These are phyloP conservation scores for Bassia scoparia DNA, from an alignment of 148 eudicot genomes.

Conservation along the genomic window DNA sequence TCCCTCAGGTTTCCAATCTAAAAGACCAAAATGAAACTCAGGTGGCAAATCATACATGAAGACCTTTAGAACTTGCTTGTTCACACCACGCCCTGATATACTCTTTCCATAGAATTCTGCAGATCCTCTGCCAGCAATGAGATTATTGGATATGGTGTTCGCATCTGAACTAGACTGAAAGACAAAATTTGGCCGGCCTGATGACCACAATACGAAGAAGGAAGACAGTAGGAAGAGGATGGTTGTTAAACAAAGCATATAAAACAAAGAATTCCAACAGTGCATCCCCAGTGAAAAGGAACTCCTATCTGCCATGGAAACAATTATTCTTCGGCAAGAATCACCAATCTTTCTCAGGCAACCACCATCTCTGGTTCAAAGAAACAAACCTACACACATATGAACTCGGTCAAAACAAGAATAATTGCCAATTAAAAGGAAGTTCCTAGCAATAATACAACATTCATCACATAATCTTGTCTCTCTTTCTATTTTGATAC, in stretches of 20 bases:
- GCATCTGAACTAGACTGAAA: slow-evolving; percentile 35
- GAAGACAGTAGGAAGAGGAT: slow-evolving; percentile 60
- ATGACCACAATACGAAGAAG: slow-evolving; percentile 58
- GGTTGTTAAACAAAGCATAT: slow-evolving; percentile 49
- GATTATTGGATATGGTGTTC: slow-evolving; percentile 20
- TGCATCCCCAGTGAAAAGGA: slow-evolving; percentile 37
- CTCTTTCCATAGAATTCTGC: slow-evolving; percentile 1
- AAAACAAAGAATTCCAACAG: slow-evolving; percentile 45
- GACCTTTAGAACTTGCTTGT: slow-evolving; percentile 51
- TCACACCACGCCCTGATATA: neutral
- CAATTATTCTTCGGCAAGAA: neutral
- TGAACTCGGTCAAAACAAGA: slow-evolving; percentile 1
- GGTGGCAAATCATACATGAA: slow-evolving; percentile 92
- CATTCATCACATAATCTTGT: neutral
- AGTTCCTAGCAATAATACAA: neutral
- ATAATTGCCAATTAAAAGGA: neutral
- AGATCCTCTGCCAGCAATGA: slow-evolving; percentile 8
- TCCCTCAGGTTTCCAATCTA: slow-evolving; percentile 60
- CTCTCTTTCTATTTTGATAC: neutral
- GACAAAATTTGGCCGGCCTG: slow-evolving; percentile 38
- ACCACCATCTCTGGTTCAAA: neutral
- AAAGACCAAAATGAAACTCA: slow-evolving; percentile 77
- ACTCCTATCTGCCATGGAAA: slow-evolving; percentile 56
- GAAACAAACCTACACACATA: slow-evolving; percentile 8
- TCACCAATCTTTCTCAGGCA: neutral